phyloP scores from a whole-genome alignment of 441 rosid genomes.

The Gossypium lobatum region DNA sequence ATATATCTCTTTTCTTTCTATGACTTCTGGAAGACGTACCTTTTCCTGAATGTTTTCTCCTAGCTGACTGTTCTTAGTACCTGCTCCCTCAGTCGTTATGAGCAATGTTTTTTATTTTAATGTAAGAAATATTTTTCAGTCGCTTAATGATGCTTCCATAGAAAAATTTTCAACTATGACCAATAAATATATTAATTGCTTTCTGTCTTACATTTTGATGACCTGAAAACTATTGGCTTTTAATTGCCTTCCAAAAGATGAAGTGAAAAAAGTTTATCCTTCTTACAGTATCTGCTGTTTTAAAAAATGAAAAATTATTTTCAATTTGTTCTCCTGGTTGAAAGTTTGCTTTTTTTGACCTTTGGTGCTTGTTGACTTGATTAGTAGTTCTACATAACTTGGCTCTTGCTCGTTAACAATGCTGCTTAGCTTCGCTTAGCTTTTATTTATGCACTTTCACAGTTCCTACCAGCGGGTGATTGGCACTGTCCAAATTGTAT shows the following conservation, averaged over 20 bases:
- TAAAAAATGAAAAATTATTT: too few relatives aligned
- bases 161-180: neutral
- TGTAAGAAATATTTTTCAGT: neutral
- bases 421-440: neutral
- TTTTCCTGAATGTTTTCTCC: neutral
- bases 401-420: neutral
- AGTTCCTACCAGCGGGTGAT: conserved; percentile 85
- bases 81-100: neutral
- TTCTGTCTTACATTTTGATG: conserved; percentile 3
- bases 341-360: neutral
- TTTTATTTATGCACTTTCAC: conserved; percentile 18
- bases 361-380: neutral
- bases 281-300: neutral
- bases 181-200: neutral
- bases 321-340: neutral
- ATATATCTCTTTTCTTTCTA: neutral
- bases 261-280: neutral
- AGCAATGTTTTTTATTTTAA: conserved; percentile 1
- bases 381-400: neutral
- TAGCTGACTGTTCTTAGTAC: neutral
- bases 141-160: neutral
- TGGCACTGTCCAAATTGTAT: conserved; percentile 97
- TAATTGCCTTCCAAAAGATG: neutral
- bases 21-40: neutral
- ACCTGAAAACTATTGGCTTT: conserved; percentile 8